Percentiles rank a stretch among this genome's conserved stretches.
phyloP scores from a whole-genome alignment of 768 basidiomycete genomes.

The Lyophyllum shimeji region DNA sequence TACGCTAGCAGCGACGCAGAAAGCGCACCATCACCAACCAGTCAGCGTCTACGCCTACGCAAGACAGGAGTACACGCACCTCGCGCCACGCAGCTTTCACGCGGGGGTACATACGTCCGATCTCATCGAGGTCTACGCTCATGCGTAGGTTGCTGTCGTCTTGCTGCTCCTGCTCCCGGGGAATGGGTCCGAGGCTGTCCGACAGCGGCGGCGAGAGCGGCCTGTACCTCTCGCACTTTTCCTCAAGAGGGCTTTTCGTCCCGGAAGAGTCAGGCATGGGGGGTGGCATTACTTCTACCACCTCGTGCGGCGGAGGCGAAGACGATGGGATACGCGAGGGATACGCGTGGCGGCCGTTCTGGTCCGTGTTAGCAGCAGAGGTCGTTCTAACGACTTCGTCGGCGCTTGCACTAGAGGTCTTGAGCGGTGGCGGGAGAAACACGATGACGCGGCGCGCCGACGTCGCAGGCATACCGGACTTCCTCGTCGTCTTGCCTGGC shows the following conservation, averaged over 20 bases:
- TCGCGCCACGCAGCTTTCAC: constrained; percentile 10
- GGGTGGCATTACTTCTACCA: no score
- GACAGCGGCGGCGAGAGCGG: constrained; percentile 15
- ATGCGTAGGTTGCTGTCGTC: not conserved
- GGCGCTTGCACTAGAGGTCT: not conserved
- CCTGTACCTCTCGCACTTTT: not conserved
- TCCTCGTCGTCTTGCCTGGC: not conserved
- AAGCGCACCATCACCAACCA: not conserved
- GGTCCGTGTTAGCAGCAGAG: not conserved
- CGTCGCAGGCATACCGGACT: constrained; percentile 22
- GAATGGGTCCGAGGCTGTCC: not conserved
- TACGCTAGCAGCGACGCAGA: constrained; percentile 11
- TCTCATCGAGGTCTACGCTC: not conserved
- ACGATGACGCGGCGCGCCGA: constrained; percentile 17
- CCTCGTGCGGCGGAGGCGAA: constrained; percentile 1
- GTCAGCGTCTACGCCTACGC: not conserved
- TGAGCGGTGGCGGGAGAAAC: constrained; percentile 10
- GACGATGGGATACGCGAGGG: constrained; percentile 17
- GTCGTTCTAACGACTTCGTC: not conserved
- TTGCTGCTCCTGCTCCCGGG: not conserved
- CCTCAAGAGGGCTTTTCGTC: not conserved
- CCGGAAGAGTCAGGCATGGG: not conserved
- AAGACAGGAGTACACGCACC: not conserved
- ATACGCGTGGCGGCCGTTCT: constrained; percentile 2
- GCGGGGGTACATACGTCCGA: constrained; percentile 9